Conservation (phyloP, 192 early-diverging fungal species). For the Coemansia sp. region DNA sequence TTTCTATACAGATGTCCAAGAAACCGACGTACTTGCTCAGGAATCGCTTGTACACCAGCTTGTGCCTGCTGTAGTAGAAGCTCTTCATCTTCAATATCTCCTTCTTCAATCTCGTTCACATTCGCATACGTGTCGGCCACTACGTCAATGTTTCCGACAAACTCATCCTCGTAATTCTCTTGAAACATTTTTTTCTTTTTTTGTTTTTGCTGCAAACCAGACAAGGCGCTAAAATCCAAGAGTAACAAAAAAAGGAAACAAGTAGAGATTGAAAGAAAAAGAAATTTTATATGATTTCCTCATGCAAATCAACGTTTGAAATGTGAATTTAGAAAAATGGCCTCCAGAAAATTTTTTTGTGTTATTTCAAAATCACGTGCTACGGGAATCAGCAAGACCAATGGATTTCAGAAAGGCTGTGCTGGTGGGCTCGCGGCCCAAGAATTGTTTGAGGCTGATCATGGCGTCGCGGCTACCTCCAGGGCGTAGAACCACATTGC, state of each 20-base stretch:
- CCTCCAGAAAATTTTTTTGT: constrained; percentile 14
- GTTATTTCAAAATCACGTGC: constrained; percentile 14
- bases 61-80: constrained; percentile 41
- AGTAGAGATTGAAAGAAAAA: constrained; percentile 1
- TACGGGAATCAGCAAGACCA: constrained; percentile 28
- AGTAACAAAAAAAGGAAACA: background rate
- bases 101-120: constrained; percentile 34
- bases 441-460: constrained; percentile 44
- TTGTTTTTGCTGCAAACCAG: background rate
- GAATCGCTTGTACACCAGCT: constrained; percentile 61
- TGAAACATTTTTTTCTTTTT: constrained; percentile 39
- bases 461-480: constrained; percentile 70
- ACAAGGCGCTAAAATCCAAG: background rate
- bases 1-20: constrained; percentile 78
- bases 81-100: constrained; percentile 36
- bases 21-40: constrained; percentile 83
- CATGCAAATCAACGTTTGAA: too few species aligned
- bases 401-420: constrained; percentile 55
- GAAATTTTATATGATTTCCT: background rate
- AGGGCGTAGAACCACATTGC: constrained; percentile 69
- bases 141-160: constrained; percentile 49
- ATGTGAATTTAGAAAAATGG: background rate
- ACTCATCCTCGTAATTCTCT: constrained; percentile 47
- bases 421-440: constrained; percentile 66
- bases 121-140: constrained; percentile 49